Base-by-base conservation (phyloP, 2,329 filamentous ascomycete species). In the Xylariaceae sp. region DNA sequence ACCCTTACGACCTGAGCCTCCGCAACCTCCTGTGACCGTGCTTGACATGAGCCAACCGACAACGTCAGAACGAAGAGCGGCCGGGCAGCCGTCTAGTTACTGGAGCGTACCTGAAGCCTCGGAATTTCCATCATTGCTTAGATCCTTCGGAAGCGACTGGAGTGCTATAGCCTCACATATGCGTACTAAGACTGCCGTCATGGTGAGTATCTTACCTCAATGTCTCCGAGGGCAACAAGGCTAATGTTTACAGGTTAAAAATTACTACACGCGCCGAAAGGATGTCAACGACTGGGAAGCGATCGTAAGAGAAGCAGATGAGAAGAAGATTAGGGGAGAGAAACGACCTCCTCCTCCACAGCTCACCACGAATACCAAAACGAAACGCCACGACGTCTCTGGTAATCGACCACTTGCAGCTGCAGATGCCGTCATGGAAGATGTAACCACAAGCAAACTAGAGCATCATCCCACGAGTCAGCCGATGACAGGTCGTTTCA, bases 31-130 rank as follows among this genome's bases (percentile, higher is more conserved):
- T 2, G 72, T 78, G 52, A 63, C 76, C 11, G 78, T 76, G 22
- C 79, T 83, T 58, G 81, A 82, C 54, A 65, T 81, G 45, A 62
- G 70, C 2, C 73, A 75, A 54, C 62, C 66, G 19, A 49, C 69
- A 13, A 71, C 71, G 38, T 67, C 71, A 34, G 80, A 84, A 59
- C 78, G 79, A 41, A 81, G 80, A 53, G 69, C 72, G 10, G 75
- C 76, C 18, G 73, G 73, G 50, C 84, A 86, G 58, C 83, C 87
- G 13, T 90, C 87, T 1, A 93, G 89, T 69, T 94, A 94, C 68
- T 94, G 89, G 89, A 93, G 89, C 63, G 89, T 93, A 18, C 87
- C 87, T 1, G 89, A 94, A 71, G 80, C 87, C 49, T 87, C 80
- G 43, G 89, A 92, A 63, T 94, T 94, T 69, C 84, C 86, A 34